Base-by-base conservation (phyloP, 2,329 filamentous ascomycete genomes). In the Cyphellophora europaea region DNA sequence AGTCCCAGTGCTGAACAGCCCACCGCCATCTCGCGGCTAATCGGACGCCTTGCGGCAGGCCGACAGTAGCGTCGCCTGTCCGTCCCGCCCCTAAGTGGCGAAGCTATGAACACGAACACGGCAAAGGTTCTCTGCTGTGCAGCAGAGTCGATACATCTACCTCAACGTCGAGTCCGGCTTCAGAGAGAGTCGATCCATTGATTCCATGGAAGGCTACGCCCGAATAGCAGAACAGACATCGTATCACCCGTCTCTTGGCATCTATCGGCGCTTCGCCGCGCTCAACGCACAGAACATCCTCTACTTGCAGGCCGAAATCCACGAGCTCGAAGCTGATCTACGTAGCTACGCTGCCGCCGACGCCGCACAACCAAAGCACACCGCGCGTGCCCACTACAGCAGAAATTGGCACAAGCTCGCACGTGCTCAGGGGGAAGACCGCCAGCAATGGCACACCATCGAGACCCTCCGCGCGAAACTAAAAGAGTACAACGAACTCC, bases 281-380 rank as follows among this genome's bases (percentile, higher is more conserved):
- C 38, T 45, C 11, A 38, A 35, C 13, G 27, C 34, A 6, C 37
- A 25, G 19, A 41, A 41, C 18, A 30, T 45, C 4, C 33, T 45
- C 3, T 36, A 36, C 16, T 19, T 45, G 29, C 43, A 45, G 23
- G 38, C 43, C 8, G 43, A 45, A 16, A 21, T 44, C 5, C 6
- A 37, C 5, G 12, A 33, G 5, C 23, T 44, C 2, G 33, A 44
- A 17, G 19, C 16, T 5, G 18, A 37, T 11, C 27, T 40, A 6
- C 27, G 21, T 8, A 25, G n/a, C n/a, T 25, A 25, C n/a, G 21
- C 21, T 25, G 21, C 8, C 8, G 21, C 8, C 8, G 21, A 25
- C 21, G 21, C 21, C 21, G 21, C 21, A n/a, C 18, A 37, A 25
- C 19, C 19, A 31, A n/a, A 31, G 32, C 27, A 39, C 36, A n/a